Evolutionary conservation across 2,329 filamentous ascomycete genomes (phyloP).

Genomic region (Penicillium glabrum): DNA sequence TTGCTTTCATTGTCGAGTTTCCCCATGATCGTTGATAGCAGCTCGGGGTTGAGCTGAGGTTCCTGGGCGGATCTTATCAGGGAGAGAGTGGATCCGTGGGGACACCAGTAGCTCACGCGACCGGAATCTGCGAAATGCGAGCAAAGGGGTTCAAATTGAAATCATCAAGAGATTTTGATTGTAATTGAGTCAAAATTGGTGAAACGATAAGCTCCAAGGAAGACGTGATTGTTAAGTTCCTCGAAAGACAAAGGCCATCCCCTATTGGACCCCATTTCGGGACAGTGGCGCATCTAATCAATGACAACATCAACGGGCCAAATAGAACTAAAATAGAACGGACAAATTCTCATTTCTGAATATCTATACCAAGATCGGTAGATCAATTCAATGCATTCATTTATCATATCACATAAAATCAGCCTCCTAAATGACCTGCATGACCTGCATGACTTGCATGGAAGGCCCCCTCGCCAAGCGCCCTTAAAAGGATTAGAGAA

Average conservation of each 20-base stretch:
- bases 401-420: background rate
- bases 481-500: background rate
- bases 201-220: background rate
- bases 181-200: background rate
- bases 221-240: background rate
- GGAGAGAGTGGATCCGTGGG: slow-evolving; percentile 1
- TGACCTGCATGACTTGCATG: background rate
- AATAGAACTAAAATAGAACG: background rate
- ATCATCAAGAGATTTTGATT: background rate
- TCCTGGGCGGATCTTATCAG: slow-evolving; percentile 1
- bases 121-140: background rate
- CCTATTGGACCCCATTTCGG: background rate
- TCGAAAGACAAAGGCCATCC: background rate
- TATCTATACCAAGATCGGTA: too few species aligned
- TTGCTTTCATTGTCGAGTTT: slow-evolving; percentile 23
- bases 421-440: background rate
- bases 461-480: background rate
- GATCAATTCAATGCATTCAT: background rate
- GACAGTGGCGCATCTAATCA: background rate
- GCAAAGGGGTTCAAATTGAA: background rate
- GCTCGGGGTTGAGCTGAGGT: background rate
- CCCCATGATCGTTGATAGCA: slow-evolving; percentile 24
- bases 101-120: background rate
- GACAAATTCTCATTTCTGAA: background rate
- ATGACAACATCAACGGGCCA: background rate